A percentile compares a stretch with the other conserved stretches of the same genome.
Evolutionary conservation across 192 early-diverging fungal species (phyloP).

Genomic region (Podila horticola): DNA sequence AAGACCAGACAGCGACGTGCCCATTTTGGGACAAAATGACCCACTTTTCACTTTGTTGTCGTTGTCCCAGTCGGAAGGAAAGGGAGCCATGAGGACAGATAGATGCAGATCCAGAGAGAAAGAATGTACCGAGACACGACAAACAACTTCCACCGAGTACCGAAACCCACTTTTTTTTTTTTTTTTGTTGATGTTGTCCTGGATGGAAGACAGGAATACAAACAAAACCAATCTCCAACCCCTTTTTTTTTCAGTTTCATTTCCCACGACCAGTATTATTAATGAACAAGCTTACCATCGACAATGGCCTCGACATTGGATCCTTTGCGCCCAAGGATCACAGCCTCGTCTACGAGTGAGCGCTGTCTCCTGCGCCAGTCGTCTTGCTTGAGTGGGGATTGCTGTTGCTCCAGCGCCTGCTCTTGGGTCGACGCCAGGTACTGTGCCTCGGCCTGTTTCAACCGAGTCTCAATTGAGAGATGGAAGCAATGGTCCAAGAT

Average conservation of each 20-base stretch:
- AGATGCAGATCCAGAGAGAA: too few relatives aligned
- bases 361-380: constrained; percentile 41
- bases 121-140: too few relatives aligned
- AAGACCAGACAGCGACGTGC: too few relatives aligned
- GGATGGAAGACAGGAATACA: too few relatives aligned
- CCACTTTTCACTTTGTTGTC: neutral
- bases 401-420: constrained; percentile 41
- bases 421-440: constrained; percentile 44
- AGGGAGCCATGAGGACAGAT: neutral
- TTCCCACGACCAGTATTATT: too few relatives aligned
- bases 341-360: constrained; percentile 45
- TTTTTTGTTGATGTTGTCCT: too few relatives aligned
- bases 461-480: constrained; percentile 62
- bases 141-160: too few relatives aligned
- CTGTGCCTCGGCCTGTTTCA: constrained; percentile 60
- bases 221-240: too few relatives aligned
- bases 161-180: too few relatives aligned
- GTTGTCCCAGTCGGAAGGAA: neutral
- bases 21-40: constrained; percentile 2
- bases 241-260: too few relatives aligned
- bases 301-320: constrained; percentile 65
- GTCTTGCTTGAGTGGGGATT: constrained; percentile 38
- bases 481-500: constrained; percentile 65
- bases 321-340: constrained; percentile 56
- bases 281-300: constrained; percentile 43